These are phyloP conservation scores for Cytospora chrysosperma DNA, from an alignment of 2,329 filamentous ascomycete species.

Conservation along the genomic window DNA sequence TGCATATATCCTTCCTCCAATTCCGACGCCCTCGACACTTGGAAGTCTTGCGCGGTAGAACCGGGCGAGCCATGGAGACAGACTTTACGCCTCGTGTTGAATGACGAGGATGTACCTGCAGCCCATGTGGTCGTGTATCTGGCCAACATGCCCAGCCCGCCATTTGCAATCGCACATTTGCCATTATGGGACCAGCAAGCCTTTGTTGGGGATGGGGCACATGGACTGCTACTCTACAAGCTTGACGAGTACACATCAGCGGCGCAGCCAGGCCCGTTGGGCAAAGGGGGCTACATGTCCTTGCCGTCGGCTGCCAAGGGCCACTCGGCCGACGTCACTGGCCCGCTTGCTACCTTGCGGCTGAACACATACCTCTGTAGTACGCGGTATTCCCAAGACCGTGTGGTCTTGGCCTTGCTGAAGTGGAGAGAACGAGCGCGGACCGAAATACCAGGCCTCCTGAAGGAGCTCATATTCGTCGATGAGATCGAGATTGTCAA, in stretches of 20 bases:
- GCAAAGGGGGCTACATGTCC: slow-evolving; percentile 82
- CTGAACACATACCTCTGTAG: slow-evolving; percentile 89
- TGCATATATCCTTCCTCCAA: slow-evolving; percentile 90
- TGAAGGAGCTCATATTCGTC: slow-evolving; percentile 87
- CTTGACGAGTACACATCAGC: slow-evolving; percentile 87
- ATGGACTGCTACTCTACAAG: slow-evolving; percentile 80
- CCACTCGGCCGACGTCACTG: slow-evolving; percentile 71
- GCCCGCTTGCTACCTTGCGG: slow-evolving; percentile 75
- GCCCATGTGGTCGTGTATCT: slow-evolving; percentile 89
- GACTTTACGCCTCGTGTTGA: slow-evolving; percentile 77
- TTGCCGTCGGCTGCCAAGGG: slow-evolving; percentile 75
- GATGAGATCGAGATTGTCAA: slow-evolving; percentile 98
- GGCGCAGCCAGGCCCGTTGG: slow-evolving; percentile 58
- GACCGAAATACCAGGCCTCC: slow-evolving; percentile 68
- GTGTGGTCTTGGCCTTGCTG: slow-evolving; percentile 76
- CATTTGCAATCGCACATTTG: slow-evolving; percentile 90
- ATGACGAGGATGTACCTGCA: slow-evolving; percentile 74
- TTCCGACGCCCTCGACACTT: slow-evolving; percentile 73
- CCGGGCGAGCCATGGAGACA: slow-evolving; percentile 84
- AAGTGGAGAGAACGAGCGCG: slow-evolving; percentile 79
- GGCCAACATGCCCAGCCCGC: slow-evolving; percentile 79
- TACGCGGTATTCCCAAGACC: slow-evolving; percentile 91
- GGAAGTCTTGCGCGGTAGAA: slow-evolving; percentile 80
- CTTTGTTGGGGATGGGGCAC: slow-evolving; percentile 82
- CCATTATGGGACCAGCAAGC: slow-evolving; percentile 91